A percentile compares a stretch with the other conserved stretches of the same genome.
These are phyloP conservation scores for Phyllostachys edulis DNA, from an alignment of 176 grass and related monocot genomes.

Conservation along the genomic window DNA sequence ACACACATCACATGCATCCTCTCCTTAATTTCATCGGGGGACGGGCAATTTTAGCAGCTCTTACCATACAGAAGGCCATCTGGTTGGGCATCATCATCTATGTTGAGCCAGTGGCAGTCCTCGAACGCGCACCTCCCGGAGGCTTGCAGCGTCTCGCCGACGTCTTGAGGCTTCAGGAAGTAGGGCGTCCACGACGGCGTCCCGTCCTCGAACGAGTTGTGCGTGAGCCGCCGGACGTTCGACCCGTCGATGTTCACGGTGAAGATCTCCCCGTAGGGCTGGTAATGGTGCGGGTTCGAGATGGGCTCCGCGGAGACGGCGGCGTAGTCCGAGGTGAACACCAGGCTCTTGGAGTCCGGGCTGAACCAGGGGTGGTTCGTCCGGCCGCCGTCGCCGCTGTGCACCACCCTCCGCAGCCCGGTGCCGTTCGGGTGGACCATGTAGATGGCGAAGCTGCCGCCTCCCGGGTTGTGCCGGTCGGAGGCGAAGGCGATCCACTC, in stretches of 20 bases:
- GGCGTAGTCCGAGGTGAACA: conserved; percentile 83
- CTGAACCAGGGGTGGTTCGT: conserved; percentile 85
- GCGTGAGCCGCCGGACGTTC: conserved; percentile 56
- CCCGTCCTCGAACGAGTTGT: conserved; percentile 93
- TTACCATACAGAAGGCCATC: conserved; percentile 12
- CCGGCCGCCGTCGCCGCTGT: conserved; percentile 65
- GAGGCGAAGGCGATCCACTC: conserved; percentile 97
- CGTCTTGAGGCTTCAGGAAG: conserved; percentile 52
- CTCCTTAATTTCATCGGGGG: not conserved
- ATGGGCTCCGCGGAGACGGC: conserved; percentile 86
- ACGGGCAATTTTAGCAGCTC: conserved; percentile 12
- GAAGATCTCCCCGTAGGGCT: conserved; percentile 91
- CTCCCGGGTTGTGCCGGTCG: conserved; percentile 64
- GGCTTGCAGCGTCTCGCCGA: conserved; percentile 58
- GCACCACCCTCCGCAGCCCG: conserved; percentile 62
- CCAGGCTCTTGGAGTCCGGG: conserved; percentile 74
- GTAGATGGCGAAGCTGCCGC: conserved; percentile 77
- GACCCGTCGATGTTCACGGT: conserved; percentile 71
- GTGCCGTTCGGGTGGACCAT: conserved; percentile 84
- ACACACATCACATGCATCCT: not conserved
- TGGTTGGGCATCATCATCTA: conserved; percentile 12
- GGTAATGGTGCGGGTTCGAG: conserved; percentile 83
- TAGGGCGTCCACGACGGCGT: conserved; percentile 71
- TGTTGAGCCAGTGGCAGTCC: conserved; percentile 84
- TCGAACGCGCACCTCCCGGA: conserved; percentile 50